Percentiles rank a stretch among this genome's conserved stretches.
These are phyloP conservation scores for Chlorophyllum brunneum DNA, from an alignment of 768 basidiomycete genomes.

Conservation along the genomic window DNA sequence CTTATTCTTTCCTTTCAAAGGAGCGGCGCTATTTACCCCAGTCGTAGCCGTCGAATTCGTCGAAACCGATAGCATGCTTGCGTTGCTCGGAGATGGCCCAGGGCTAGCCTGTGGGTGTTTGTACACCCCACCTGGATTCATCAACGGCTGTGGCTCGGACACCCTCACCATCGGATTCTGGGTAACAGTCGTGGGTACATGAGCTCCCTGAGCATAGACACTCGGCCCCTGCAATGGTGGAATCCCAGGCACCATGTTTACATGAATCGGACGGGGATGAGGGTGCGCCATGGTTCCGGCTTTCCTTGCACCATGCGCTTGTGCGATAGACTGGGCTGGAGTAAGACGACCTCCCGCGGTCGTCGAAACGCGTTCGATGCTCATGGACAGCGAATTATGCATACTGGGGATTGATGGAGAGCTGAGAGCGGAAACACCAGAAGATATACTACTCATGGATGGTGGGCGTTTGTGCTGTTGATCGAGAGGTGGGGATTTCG, in stretches of 20 bases:
- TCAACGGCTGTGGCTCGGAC: not conserved
- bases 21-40: not conserved
- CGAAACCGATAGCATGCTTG: constrained; percentile 1
- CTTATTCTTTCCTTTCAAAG: not conserved
- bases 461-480: constrained; percentile 5
- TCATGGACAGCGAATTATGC: not conserved
- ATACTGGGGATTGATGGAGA: not conserved
- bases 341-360: not conserved
- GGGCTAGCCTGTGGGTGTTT: not conserved
- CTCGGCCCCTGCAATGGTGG: no score
- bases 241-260: not conserved
- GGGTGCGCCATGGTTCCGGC: not conserved
- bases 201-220: no score
- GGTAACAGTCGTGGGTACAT: no score
- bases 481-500: not conserved
- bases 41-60: not conserved
- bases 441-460: constrained; percentile 1
- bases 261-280: not conserved
- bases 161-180: not conserved
- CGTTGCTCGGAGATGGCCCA: not conserved
- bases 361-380: not conserved
- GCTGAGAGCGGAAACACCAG: not conserved
- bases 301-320: not conserved
- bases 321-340: not conserved
- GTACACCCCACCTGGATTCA: not conserved